Percentiles rank a stretch among this genome's conserved stretches.
Conservation (phyloP, 2,329 filamentous ascomycete genomes). For the Verticillium tricorpus region DNA sequence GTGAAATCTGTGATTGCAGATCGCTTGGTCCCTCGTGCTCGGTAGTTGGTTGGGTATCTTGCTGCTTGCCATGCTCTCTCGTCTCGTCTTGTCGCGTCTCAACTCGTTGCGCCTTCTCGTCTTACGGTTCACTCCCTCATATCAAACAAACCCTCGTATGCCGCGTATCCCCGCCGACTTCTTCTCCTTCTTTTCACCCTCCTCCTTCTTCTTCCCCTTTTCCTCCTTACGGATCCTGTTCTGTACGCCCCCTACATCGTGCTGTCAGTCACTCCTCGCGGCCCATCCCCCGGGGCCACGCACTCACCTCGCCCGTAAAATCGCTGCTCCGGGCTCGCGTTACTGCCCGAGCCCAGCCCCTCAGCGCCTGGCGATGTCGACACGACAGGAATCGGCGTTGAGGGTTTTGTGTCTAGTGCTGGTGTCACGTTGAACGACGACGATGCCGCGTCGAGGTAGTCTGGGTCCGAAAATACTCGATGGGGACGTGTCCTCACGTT, state of each 20-base stretch:
- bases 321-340: slow-evolving; percentile 33
- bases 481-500: slow-evolving; percentile 30
- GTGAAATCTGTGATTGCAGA: not conserved
- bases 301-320: slow-evolving; percentile 42
- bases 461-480: slow-evolving; percentile 39
- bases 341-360: slow-evolving; percentile 19
- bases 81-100: not conserved
- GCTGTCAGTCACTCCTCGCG: not conserved
- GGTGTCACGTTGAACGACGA: slow-evolving; percentile 39
- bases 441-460: slow-evolving; percentile 34
- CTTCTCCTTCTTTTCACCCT: slow-evolving; percentile 32
- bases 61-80: not conserved
- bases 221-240: slow-evolving; percentile 43
- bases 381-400: slow-evolving; percentile 18
- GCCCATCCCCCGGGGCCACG: slow-evolving; percentile 2
- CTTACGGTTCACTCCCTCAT: not conserved
- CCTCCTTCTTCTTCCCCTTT: slow-evolving; percentile 43
- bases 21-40: not conserved
- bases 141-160: slow-evolving; percentile 31
- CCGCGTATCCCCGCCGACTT: slow-evolving; percentile 35
- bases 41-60: not conserved
- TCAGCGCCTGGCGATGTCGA: slow-evolving; percentile 26
- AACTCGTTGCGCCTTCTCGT: not conserved
- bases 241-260: slow-evolving; percentile 38
- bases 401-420: slow-evolving; percentile 30